Percentiles rank a stretch among this genome's conserved stretches.
These are phyloP conservation scores for Plenodomus biglobosus DNA, from an alignment of 2,329 filamentous ascomycete species.

Conservation along the genomic window DNA sequence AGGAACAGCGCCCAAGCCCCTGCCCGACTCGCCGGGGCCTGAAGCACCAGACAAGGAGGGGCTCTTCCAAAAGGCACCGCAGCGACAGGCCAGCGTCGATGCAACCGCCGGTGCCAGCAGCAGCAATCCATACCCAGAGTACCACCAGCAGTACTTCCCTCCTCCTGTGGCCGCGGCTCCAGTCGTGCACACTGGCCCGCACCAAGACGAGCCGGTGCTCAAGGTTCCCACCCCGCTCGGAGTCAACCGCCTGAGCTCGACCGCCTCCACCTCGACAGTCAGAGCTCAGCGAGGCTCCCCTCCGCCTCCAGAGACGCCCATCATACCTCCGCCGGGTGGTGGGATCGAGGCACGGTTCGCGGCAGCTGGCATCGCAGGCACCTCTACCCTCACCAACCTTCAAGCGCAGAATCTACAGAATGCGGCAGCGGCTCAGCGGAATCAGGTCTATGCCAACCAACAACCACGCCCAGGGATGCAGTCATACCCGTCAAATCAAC, in stretches of 20 bases:
- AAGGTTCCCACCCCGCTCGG: conserved; percentile 56
- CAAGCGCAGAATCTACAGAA: conserved; percentile 75
- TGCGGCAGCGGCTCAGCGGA: conserved; percentile 76
- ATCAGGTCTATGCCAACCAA: conserved; percentile 68
- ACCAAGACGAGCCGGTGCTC: conserved; percentile 43
- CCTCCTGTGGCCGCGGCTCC: conserved; percentile 31
- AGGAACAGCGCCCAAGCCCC: conserved; percentile 76
- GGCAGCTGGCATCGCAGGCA: conserved; percentile 84
- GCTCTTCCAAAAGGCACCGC: conserved; percentile 70
- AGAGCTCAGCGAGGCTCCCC: conserved; percentile 89
- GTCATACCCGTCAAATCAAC: conserved; percentile 45
- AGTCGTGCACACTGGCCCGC: conserved; percentile 15
- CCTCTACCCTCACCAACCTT: conserved; percentile 76
- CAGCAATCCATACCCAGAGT: conserved; percentile 53
- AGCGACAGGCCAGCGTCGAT: conserved; percentile 33
- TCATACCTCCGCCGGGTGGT: conserved; percentile 72
- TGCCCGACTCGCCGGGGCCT: conserved; percentile 79
- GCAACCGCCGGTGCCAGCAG: conserved; percentile 1
- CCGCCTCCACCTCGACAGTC: conserved; percentile 90
- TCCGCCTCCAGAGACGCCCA: conserved; percentile 89
- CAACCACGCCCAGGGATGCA: conserved; percentile 53
- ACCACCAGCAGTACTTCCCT: conserved; percentile 65
- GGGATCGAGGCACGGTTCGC: conserved; percentile 92
- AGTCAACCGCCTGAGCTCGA: conserved; percentile 70
- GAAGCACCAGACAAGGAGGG: conserved; percentile 74